Base-by-base conservation (phyloP, 495 filamentous ascomycete species). In the Margaritispora aquatica region DNA sequence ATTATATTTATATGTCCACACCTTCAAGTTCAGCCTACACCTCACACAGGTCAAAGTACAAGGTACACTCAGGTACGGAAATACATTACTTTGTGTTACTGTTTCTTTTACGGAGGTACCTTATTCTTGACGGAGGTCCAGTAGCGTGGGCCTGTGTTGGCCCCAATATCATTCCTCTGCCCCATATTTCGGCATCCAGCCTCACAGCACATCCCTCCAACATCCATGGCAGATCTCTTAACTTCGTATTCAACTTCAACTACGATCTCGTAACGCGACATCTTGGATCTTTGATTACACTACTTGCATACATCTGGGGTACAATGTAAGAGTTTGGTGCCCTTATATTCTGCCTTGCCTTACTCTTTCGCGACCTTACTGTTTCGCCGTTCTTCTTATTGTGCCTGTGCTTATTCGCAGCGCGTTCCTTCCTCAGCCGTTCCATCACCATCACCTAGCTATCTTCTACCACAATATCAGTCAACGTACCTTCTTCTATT, bases 271-370 rank as follows among this genome's bases (percentile, higher is more conserved):
- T n/a, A 34, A 44, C 38, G 38, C 38, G 38, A 44, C 38, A 10
- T 17, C 19, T n/a, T 44, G 10, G 38, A n/a, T n/a, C 51, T 26
- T 51, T 51, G 57, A n/a, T 49, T 52, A 53, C 56, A 47, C 46
- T 60, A 21, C 15, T 19, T 60, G 54, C 48, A 24, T 47, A 29
- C 19, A 23, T 21, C 36, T n/a, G 38, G 47, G 58, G 57, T 52
- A 63, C 62, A 59, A 68, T 68, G 65, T 68, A 61, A 64, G 62
- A 59, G 61, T 57, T 59, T 58, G 50, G 65, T 27, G 65, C 55
- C 54, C 62, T 60, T 48, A 50, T 55, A 61, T 58, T 58, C 52
- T 59, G 62, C 51, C 55, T 26, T 54, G 54, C 54, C 51, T 38
- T 51, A n/a, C 11, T 57, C 22, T 1, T 54, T 29, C 27, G 38